These are phyloP conservation scores for Boletellus deceptivus DNA, from an alignment of 1,284 basidiomycete genomes.

Conservation along the genomic window DNA sequence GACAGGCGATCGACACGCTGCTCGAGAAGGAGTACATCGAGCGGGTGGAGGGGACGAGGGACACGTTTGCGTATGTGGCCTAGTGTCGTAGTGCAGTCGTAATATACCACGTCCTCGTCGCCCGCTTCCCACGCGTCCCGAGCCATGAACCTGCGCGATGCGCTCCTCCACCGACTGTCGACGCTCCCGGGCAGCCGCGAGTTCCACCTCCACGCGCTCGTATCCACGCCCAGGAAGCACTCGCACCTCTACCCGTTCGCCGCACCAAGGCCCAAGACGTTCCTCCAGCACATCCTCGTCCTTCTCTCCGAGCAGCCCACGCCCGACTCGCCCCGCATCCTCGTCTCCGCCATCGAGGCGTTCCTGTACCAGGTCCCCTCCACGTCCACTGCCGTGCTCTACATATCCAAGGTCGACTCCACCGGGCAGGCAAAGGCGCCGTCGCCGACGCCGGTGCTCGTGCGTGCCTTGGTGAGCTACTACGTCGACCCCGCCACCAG, in stretches of 20 bases:
- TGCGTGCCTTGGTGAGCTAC: conserved; percentile 65
- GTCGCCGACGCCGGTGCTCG: conserved; percentile 67
- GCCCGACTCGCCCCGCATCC: conserved; percentile 48
- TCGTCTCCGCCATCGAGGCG: conserved; percentile 82
- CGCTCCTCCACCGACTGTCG: conserved; percentile 57
- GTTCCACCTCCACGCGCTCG: conserved; percentile 74
- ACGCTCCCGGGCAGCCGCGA: conserved; percentile 61
- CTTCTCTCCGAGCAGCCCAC: conserved; percentile 61
- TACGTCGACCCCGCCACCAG: conserved; percentile 68
- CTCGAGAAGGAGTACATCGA: conserved; percentile 99
- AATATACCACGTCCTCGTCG: conserved; percentile 12
- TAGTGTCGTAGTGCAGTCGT: conserved; percentile 26
- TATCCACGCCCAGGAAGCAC: conserved; percentile 69
- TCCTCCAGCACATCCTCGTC: conserved; percentile 74
- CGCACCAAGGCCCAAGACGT: conserved; percentile 57
- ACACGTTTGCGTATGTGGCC: conserved; percentile 79
- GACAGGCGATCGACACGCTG: conserved; percentile 91
- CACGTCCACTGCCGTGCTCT: conserved; percentile 74
- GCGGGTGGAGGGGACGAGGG: conserved; percentile 79
- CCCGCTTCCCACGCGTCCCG: conserved; percentile 22
- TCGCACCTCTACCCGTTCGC: conserved; percentile 76
- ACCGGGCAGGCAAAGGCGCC: conserved; percentile 71
- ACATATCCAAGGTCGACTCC: conserved; percentile 93
- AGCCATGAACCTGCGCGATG: conserved; percentile 57
- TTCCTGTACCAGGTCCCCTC: conserved; percentile 74